These are phyloP conservation scores for Penicillium canescens DNA, from an alignment of 495 filamentous ascomycete species.

Conservation along the genomic window DNA sequence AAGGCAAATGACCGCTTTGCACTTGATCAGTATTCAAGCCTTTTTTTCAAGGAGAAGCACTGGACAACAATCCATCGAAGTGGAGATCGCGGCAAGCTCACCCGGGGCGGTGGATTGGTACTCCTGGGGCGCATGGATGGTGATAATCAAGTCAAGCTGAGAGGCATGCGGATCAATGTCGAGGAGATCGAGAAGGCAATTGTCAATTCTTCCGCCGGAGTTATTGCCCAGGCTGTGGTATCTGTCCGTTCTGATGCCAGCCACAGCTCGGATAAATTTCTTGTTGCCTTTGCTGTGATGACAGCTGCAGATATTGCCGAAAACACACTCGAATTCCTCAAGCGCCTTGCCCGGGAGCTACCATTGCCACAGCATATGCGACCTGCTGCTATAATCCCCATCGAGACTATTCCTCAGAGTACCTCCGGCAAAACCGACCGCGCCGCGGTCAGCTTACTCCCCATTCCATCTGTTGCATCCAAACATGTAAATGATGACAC, in stretches of 20 bases:
- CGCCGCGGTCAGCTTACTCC: conserved; percentile 18
- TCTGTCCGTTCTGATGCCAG: conserved; percentile 6
- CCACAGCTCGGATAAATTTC: background rate
- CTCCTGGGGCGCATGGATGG: conserved; percentile 39
- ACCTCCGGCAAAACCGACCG: conserved; percentile 46
- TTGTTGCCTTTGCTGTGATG: conserved; percentile 22
- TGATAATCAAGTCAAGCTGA: conserved; percentile 52
- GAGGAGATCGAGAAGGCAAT: conserved; percentile 43
- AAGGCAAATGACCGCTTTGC: conserved; percentile 36
- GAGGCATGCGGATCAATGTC: conserved; percentile 54
- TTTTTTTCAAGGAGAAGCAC: conserved; percentile 14
- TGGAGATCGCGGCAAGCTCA: conserved; percentile 25
- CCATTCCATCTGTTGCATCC: conserved; percentile 9
- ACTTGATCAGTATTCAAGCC: conserved; percentile 25
- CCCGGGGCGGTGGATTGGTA: conserved; percentile 32
- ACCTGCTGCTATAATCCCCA: conserved; percentile 35
- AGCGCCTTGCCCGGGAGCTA: conserved; percentile 11
- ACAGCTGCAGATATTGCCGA: background rate
- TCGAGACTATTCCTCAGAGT: conserved; percentile 43
- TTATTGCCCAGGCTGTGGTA: conserved; percentile 18
- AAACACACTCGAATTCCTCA: background rate
- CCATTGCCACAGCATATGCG: conserved; percentile 49
- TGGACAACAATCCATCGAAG: conserved; percentile 30
- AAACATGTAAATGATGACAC: background rate
- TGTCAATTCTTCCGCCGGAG: conserved; percentile 30